phyloP scores from a whole-genome alignment of 306 rosid genomes.

The Quercus berberidifolia region DNA sequence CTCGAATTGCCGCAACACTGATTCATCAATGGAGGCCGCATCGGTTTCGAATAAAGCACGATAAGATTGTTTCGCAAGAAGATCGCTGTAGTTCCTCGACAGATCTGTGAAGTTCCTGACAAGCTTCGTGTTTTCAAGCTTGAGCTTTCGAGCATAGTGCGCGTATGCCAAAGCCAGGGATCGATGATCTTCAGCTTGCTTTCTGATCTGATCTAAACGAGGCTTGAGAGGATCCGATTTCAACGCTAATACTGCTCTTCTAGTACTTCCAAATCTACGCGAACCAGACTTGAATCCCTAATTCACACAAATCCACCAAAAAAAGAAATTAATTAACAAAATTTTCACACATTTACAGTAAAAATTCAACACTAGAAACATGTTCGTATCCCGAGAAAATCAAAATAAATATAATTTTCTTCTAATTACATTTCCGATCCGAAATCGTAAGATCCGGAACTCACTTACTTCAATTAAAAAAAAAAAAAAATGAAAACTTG shows the following conservation, averaged over 20 bases:
- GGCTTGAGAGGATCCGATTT: conserved; percentile 92
- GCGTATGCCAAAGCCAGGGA: conserved; percentile 69
- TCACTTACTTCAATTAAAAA: too few species aligned
- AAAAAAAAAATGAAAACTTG: too few species aligned
- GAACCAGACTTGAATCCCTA: conserved; percentile 53
- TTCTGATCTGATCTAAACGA: conserved; percentile 84
- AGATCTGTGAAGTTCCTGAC: conserved; percentile 81
- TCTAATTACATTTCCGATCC: too few species aligned
- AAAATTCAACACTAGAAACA: background rate
- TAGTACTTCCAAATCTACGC: conserved; percentile 41
- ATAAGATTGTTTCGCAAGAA: conserved; percentile 59
- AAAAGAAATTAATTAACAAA: background rate
- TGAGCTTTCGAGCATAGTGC: conserved; percentile 79
- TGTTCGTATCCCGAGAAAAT: background rate
- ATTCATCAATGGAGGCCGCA: conserved; percentile 56
- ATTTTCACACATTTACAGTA: conserved; percentile 1
- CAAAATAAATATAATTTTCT: too few species aligned
- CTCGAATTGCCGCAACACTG: conserved; percentile 71
- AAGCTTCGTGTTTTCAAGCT: conserved; percentile 87
- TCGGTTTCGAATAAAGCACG: conserved; percentile 52
- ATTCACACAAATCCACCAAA: conserved; percentile 6
- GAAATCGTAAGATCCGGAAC: too few species aligned
- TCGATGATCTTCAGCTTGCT: conserved; percentile 90
- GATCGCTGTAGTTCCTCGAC: conserved; percentile 70
- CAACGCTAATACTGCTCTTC: conserved; percentile 70